phyloP scores from a whole-genome alignment of 805 yeast genomes.

The Candida stauntonica region DNA sequence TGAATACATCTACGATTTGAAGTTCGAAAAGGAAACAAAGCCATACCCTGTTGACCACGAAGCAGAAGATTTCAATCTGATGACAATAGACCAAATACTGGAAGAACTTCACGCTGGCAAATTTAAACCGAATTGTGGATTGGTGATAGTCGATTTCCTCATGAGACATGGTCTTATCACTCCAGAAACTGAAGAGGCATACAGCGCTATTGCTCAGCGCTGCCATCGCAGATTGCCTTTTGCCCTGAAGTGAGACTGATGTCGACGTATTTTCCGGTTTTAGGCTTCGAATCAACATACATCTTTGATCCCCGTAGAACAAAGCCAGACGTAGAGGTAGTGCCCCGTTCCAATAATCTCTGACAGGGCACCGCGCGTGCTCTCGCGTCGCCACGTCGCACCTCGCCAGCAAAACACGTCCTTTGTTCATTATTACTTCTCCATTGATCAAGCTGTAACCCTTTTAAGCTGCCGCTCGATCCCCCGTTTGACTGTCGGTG shows the following conservation, averaged over 20 bases:
- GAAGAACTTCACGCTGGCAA: slow-evolving; percentile 46
- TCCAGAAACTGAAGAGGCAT: slow-evolving; percentile 62
- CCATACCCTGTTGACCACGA: slow-evolving; percentile 72
- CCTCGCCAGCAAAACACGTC: no score
- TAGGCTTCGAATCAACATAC: no score
- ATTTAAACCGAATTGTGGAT: slow-evolving; percentile 88
- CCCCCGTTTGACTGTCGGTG: no score
- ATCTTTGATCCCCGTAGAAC: no score
- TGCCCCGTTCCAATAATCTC: no score
- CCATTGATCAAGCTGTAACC: no score
- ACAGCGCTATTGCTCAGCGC: slow-evolving; percentile 50
- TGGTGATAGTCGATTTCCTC: slow-evolving; percentile 76
- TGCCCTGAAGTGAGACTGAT: slow-evolving; percentile 41
- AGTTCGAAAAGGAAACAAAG: slow-evolving; percentile 37
- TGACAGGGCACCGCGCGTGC: no score
- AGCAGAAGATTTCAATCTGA: slow-evolving; percentile 64
- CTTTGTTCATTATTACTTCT: no score
- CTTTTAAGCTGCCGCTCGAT: no score
- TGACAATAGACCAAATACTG: slow-evolving; percentile 56
- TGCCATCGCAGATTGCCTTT: slow-evolving; percentile 71
- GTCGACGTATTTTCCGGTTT: no score
- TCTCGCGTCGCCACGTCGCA: no score
- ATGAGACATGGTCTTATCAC: slow-evolving; percentile 78
- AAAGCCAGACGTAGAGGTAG: no score
- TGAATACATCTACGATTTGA: slow-evolving; percentile 73